Conservation (phyloP, 208 protist genomes). For the Wallacemonas sp. region DNA sequence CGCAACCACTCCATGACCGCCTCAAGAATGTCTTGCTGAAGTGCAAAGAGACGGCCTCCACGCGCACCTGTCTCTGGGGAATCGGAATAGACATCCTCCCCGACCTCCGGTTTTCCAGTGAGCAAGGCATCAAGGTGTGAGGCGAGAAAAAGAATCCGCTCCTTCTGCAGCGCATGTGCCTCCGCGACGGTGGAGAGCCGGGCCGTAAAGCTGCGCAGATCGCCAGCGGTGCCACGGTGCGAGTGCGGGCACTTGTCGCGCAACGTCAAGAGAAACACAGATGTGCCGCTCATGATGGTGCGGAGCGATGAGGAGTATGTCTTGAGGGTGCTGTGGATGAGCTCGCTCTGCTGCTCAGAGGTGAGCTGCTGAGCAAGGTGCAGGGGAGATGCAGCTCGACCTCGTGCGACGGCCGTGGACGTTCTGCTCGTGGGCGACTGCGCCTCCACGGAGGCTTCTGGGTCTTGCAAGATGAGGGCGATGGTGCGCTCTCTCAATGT, state of each 20-base stretch:
- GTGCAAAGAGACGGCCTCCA: conserved; percentile 14
- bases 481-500: background rate
- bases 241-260: conserved; percentile 49
- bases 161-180: conserved; percentile 41
- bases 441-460: background rate
- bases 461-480: background rate
- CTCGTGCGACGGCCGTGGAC: too few species aligned
- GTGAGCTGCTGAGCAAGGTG: background rate
- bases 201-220: conserved; percentile 54
- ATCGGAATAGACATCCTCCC: conserved; percentile 6
- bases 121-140: conserved; percentile 27
- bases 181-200: conserved; percentile 56
- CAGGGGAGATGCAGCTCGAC: background rate
- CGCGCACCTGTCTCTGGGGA: background rate
- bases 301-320: conserved; percentile 21
- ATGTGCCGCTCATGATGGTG: conserved; percentile 53
- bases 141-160: conserved; percentile 33
- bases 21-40: conserved; percentile 36
- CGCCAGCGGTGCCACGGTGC: conserved; percentile 39
- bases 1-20: conserved; percentile 48
- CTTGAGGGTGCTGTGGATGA: conserved; percentile 5
- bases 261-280: conserved; percentile 58
- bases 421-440: too few species aligned
- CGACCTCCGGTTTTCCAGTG: background rate
- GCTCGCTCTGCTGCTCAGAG: background rate